phyloP scores from a whole-genome alignment of 768 basidiomycete species.

The Tylopilus felleus region DNA sequence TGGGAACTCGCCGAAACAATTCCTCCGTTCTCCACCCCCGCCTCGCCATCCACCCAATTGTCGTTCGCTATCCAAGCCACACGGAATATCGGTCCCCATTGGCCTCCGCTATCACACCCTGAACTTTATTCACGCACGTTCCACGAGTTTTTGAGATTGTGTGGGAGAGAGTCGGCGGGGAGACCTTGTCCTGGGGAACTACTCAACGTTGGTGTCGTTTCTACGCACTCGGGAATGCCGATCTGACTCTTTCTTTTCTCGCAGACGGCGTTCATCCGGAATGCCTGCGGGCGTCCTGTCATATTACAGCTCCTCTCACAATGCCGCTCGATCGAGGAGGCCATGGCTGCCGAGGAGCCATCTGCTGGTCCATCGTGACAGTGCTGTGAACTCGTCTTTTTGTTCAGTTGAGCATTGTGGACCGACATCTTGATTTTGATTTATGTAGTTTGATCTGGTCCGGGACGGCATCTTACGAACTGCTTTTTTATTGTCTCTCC shows the following conservation, averaged over 20 bases:
- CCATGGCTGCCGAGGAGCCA: constrained; percentile 18
- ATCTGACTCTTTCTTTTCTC: not conserved
- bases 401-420: no score
- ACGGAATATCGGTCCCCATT: constrained; percentile 49
- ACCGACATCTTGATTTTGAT: not conserved
- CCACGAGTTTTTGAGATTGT: constrained; percentile 67
- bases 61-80: constrained; percentile 40
- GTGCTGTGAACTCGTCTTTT: no score
- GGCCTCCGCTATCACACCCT: constrained; percentile 60
- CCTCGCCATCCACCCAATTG: constrained; percentile 17
- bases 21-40: constrained; percentile 62
- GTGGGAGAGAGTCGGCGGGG: constrained; percentile 55
- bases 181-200: constrained; percentile 59
- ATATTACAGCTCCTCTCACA: constrained; percentile 63
- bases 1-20: constrained; percentile 79
- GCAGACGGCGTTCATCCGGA: constrained; percentile 63
- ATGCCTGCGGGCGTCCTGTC: constrained; percentile 65
- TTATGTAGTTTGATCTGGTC: not conserved
- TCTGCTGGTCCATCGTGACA: not conserved
- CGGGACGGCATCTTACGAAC: no score
- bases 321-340: constrained; percentile 64
- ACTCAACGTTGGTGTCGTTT: constrained; percentile 46
- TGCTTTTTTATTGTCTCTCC: no score
- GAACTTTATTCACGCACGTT: constrained; percentile 63
- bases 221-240: not conserved